Evolutionary conservation across 2,329 filamentous ascomycete genomes (phyloP).

Genomic region (Elsinoe australis): DNA sequence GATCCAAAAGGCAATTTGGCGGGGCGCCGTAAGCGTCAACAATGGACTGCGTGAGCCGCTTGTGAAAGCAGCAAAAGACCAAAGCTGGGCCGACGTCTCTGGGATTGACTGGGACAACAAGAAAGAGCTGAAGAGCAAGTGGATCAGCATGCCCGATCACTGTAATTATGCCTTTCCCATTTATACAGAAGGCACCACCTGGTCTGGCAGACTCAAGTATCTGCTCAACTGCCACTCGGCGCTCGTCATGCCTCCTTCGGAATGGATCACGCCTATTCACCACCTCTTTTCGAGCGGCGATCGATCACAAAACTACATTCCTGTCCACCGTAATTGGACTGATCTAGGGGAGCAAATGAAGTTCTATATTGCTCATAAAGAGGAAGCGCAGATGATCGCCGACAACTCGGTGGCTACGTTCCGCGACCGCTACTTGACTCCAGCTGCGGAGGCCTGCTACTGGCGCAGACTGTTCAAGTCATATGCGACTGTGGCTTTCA

Average conservation of each 20-base stretch:
- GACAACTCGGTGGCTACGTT: conserved; percentile 25
- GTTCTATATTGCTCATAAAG: conserved; percentile 23
- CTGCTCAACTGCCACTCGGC: conserved; percentile 28
- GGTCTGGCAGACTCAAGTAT: conserved; percentile 27
- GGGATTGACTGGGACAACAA: conserved; percentile 21
- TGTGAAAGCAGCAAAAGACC: conserved; percentile 26
- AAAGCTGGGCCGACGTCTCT: conserved; percentile 33
- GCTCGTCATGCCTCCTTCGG: conserved; percentile 24
- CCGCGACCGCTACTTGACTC: conserved; percentile 25
- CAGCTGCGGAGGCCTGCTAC: conserved; percentile 28
- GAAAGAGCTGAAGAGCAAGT: conserved; percentile 9
- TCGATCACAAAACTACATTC: conserved; percentile 26
- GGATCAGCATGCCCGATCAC: conserved; percentile 20
- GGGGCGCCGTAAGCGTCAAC: conserved; percentile 26
- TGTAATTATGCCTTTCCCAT: conserved; percentile 26
- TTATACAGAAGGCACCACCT: conserved; percentile 27
- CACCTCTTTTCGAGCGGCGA: conserved; percentile 25
- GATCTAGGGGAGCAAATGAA: conserved; percentile 26
- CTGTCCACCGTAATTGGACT: conserved; percentile 24
- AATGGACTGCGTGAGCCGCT: conserved; percentile 27
- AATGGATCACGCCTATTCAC: conserved; percentile 25
- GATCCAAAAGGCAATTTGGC: conserved; percentile 25
- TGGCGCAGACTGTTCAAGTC: conserved; percentile 26
- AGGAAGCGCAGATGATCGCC: conserved; percentile 25
- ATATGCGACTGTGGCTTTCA: conserved; percentile 27